Evolutionary conservation across 306 rosid species (phyloP).

Genomic region (Canavalia ensiformis): DNA sequence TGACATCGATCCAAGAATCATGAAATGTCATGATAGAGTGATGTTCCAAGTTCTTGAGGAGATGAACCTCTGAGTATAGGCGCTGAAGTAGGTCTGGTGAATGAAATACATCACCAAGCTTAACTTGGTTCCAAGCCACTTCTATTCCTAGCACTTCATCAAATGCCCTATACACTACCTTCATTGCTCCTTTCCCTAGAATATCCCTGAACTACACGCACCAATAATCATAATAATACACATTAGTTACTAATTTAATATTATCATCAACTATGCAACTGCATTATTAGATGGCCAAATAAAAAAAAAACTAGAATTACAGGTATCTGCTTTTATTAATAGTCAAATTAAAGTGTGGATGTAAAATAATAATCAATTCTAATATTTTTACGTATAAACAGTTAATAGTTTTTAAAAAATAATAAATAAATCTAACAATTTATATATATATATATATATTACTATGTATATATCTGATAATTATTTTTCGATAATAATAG

Average conservation of each 20-base stretch:
- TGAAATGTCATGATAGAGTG: slow-evolving; percentile 74
- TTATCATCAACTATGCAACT: slow-evolving; percentile 19
- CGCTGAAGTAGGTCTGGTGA: slow-evolving; percentile 79
- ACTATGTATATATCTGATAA: too few relatives aligned
- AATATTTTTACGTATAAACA: too few relatives aligned
- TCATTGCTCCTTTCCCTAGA: slow-evolving; percentile 93
- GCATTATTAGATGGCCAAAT: not conserved
- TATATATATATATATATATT: too few relatives aligned
- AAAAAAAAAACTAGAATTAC: not conserved
- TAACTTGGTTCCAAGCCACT: slow-evolving; percentile 96
- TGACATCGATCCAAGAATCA: slow-evolving; percentile 74
- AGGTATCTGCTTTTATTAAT: not conserved
- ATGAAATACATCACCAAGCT: slow-evolving; percentile 72
- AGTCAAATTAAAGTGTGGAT: slow-evolving; percentile 31
- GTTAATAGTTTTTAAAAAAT: too few relatives aligned
- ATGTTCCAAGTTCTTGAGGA: slow-evolving; percentile 82
- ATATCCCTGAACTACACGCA: slow-evolving; percentile 73
- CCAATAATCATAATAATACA: slow-evolving; percentile 36
- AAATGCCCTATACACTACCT: slow-evolving; percentile 81
- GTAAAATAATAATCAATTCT: not conserved
- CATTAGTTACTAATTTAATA: not conserved
- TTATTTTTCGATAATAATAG: too few relatives aligned
- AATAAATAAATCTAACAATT: too few relatives aligned
- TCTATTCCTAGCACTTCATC: slow-evolving; percentile 85
- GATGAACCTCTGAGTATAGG: slow-evolving; percentile 89